phyloP scores from a whole-genome alignment of 2,329 filamentous ascomycete genomes.

The Cyphellophora europaea region DNA sequence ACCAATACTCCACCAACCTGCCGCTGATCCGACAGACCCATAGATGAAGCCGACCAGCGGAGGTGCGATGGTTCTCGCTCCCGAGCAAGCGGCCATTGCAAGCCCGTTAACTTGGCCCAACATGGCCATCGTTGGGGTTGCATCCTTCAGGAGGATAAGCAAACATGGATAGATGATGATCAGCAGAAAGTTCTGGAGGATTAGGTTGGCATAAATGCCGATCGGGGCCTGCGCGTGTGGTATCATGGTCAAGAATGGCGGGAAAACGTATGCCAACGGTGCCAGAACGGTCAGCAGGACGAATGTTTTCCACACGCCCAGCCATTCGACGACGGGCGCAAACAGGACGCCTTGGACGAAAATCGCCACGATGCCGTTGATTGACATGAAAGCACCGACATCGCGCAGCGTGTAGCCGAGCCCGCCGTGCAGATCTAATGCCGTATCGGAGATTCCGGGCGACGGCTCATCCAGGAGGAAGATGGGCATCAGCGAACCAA shows the following conservation, averaged over 20 bases:
- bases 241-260: constrained; percentile 49
- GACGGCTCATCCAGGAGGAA: constrained; percentile 30
- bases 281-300: constrained; percentile 51
- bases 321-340: constrained; percentile 46
- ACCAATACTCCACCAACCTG: constrained; percentile 56
- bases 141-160: constrained; percentile 59
- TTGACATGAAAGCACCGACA: constrained; percentile 52
- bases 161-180: constrained; percentile 57
- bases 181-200: constrained; percentile 50
- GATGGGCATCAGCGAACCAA: constrained; percentile 32
- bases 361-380: constrained; percentile 50
- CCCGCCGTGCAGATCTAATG: constrained; percentile 34
- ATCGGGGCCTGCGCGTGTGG: constrained; percentile 42
- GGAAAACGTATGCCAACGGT: constrained; percentile 50
- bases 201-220: constrained; percentile 49
- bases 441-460: neutral
- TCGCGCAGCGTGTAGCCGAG: constrained; percentile 53
- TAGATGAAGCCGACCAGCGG: constrained; percentile 56
- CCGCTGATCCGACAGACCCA: constrained; percentile 46
- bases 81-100: constrained; percentile 55
- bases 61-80: constrained; percentile 58
- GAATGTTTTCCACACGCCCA: constrained; percentile 54
- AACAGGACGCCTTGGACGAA: constrained; percentile 53
- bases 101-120: constrained; percentile 58
- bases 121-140: constrained; percentile 46